Evolutionary conservation across 495 filamentous ascomycete species (phyloP), one percentile per base, ranked within the genome.

Genomic region (Diplogelasinospora grovesii): DNA sequence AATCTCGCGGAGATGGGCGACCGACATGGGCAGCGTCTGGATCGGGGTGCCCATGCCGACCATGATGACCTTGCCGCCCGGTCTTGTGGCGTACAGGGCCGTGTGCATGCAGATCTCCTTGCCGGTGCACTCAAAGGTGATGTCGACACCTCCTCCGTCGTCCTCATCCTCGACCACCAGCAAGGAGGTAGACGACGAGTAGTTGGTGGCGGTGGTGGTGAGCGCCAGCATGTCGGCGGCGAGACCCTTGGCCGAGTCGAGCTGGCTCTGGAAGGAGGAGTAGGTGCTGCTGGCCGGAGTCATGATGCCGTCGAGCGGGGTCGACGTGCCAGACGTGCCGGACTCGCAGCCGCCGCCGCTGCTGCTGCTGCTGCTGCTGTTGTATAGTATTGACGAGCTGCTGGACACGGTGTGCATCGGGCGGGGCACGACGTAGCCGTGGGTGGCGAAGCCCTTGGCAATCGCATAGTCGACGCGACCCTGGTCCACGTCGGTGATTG

Each of bases 1-100:
- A 2, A 96, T 82, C 65, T 96, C 89, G 3, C 86, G 75, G 36
- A 93, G 64, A 25, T 89, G 86, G 10, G 89, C 89, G 0, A 85
- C 84, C 1, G 82, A 86, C 39, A 95, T 73, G 0, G 88, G 88
- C 5, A 95, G 67, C 0, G 85, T 93, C 66, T 92, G 85, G 28
- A 93, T 75, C 0, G 89, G 89, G 4, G 79, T 86, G n/a, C 89
- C 89, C 87, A 95, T 95, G 3, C 89, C 89, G 15, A 96, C 82
- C 64, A 94, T 81, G 49, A 95, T 78, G 25, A 95, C 70, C 46
- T 82, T 80, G 8, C 88, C 86, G 8, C 89, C 89, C 0, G 89
- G 71, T 6, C 75, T 70, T 9, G 86, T 81, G 6, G 84, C 85
- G 49, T 90, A 94, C 29, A 96, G 86, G 2, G 82, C 78, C 1